Conservation (phyloP, 495 filamentous ascomycete species). For the Aspergillus leporis region DNA sequence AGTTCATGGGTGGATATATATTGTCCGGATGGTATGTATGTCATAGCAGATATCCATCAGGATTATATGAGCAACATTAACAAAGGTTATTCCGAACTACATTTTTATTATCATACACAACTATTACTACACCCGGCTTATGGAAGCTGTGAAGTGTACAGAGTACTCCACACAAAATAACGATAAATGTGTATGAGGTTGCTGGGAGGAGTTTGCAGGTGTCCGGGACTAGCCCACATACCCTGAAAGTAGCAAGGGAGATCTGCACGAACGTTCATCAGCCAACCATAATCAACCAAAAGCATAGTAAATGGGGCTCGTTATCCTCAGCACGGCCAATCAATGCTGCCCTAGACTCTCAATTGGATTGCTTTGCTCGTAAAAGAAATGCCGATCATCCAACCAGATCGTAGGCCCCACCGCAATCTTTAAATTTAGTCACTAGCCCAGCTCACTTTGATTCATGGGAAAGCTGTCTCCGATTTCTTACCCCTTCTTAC, state of each 20-base stretch:
- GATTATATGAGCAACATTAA: too few relatives aligned
- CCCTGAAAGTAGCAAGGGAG: background rate
- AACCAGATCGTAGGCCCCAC: background rate
- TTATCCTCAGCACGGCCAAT: background rate
- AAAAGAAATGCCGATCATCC: background rate
- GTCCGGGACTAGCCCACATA: background rate
- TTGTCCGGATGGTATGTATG: too few relatives aligned
- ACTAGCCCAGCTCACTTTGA: background rate
- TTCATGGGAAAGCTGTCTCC: background rate
- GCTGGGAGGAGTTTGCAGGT: background rate
- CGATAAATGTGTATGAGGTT: too few relatives aligned
- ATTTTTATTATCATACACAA: too few relatives aligned
- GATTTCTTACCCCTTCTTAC: background rate
- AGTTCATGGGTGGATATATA: too few relatives aligned
- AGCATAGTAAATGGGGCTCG: background rate
- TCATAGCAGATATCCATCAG: too few relatives aligned
- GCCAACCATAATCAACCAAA: background rate
- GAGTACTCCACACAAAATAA: too few relatives aligned
- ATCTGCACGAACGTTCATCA: background rate
- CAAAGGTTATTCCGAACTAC: too few relatives aligned
- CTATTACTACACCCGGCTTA: too few relatives aligned
- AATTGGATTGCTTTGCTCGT: background rate
- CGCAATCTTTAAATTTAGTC: background rate
- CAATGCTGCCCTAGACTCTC: background rate
- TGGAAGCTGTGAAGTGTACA: too few relatives aligned